Conservation (phyloP, 352 stramenopile species). For the Pythium scleroteichum region DNA sequence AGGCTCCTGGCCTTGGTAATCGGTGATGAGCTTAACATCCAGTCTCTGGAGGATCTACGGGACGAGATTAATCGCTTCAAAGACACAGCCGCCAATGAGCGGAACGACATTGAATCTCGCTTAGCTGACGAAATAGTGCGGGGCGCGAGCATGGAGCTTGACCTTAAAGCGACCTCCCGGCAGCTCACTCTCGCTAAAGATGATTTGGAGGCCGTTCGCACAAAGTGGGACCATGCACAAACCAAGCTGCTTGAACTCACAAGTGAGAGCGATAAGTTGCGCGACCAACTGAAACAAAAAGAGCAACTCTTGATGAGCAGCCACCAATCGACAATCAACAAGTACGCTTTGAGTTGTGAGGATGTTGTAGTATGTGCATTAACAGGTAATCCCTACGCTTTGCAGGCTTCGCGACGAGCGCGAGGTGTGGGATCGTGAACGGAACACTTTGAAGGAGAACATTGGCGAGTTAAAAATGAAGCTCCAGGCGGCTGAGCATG, state of each 20-base stretch:
- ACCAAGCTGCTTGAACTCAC: conserved; percentile 54
- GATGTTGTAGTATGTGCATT: background rate
- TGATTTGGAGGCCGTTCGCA: conserved; percentile 47
- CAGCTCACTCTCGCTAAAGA: conserved; percentile 49
- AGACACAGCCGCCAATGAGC: conserved; percentile 40
- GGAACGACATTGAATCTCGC: conserved; percentile 40
- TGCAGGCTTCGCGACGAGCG: conserved; percentile 63
- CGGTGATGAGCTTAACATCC: background rate
- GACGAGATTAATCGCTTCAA: conserved; percentile 46
- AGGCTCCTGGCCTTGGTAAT: background rate
- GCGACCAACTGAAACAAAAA: conserved; percentile 78
- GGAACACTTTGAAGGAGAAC: conserved; percentile 50
- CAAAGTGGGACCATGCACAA: conserved; percentile 56
- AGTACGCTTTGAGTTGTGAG: conserved; percentile 30
- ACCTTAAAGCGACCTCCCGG: conserved; percentile 49
- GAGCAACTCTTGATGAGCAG: conserved; percentile 60
- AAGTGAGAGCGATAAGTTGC: conserved; percentile 58
- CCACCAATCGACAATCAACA: conserved; percentile 54
- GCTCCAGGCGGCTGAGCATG: conserved; percentile 53
- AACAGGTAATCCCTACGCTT: no score
- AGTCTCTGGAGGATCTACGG: conserved; percentile 42
- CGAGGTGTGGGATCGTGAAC: conserved; percentile 47
- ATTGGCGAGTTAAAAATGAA: conserved; percentile 55
- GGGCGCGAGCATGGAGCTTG: conserved; percentile 51
- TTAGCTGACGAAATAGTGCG: conserved; percentile 51